These are phyloP conservation scores for Nissolia schottii DNA, from an alignment of 306 rosid species.

Conservation along the genomic window DNA sequence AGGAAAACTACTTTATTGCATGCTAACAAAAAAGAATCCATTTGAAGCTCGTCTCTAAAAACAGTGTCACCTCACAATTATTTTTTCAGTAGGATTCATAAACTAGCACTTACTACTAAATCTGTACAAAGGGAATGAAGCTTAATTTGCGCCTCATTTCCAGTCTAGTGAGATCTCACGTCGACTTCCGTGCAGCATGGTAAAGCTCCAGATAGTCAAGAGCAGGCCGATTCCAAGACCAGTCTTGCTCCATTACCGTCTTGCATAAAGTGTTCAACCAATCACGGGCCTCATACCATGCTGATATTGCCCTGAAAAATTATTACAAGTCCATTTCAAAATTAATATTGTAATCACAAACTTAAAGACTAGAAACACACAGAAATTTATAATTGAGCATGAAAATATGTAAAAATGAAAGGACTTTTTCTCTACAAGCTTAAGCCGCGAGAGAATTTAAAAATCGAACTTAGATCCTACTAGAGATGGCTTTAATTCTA, in stretches of 20 bases:
- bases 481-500: not conserved
- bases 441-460: not conserved
- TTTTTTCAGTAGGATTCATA: constrained; percentile 8
- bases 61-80: constrained; percentile 8
- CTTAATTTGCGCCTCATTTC: not conserved
- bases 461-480: not conserved
- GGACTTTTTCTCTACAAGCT: not conserved
- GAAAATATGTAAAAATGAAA: too few relatives aligned
- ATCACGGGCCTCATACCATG: constrained; percentile 54
- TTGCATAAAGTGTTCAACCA: constrained; percentile 72
- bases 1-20: constrained; percentile 16
- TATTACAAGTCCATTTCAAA: not conserved
- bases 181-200: constrained; percentile 60
- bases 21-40: constrained; percentile 23
- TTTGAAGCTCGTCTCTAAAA: constrained; percentile 7
- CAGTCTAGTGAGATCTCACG: constrained; percentile 9
- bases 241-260: constrained; percentile 79
- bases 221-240: constrained; percentile 97
- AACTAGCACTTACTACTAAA: constrained; percentile 4
- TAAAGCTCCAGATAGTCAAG: constrained; percentile 85
- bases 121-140: constrained; percentile 31
- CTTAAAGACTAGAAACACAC: not conserved
- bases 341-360: not conserved
- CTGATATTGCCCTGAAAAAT: constrained; percentile 72
- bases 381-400: not conserved